Evolutionary conservation across 352 stramenopile species (phyloP), one percentile per base, ranked within the genome.

Genomic region (Phytophthora tentaculata): DNA sequence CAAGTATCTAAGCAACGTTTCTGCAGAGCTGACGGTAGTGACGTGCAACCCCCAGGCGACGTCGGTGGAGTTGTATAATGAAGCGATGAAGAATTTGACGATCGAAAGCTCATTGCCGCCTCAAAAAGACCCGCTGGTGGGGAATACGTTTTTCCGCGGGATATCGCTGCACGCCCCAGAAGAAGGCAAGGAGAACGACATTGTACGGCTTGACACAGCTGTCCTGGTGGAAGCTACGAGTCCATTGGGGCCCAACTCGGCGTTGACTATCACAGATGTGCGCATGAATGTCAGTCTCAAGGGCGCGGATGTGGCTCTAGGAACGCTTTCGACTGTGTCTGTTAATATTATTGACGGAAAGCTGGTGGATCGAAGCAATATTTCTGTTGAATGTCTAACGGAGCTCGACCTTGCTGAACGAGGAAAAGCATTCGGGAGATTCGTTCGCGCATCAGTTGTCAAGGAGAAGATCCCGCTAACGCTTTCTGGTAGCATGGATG

Each of bases 151-250:
- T 44, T 89, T 94, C 54, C 47, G 86, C 9, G 71, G 70, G 3
- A 90, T 94, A 28, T 67, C 67, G 1, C 58, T 94, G 32, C 68
- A 83, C 48, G 52, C 82, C 5, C 86, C 86, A 0, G 62, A 77
- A 55, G 56, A 74, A 7, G 73, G 53, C 9, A 75, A 72, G 19
- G 80, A 76, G 19, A 91, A 94, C 28, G 56, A 81, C 17, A 53
- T 71, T 10, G 48, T 91, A 26, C 61, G 56, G 13, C 60, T 94
- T 26, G 65, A 76, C 37, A 91, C 84, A 2, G 73, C 61, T 8
- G 79, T 94, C 19, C 63, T 79, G 2, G 86, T 92, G n/a, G 86
- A 94, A 54, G 77, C 84, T 0, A 81, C 77, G 7, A 92, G 82
- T 62, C 86, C 86, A 3, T 67, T 94, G 22, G 86, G 86, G 7